Evolutionary conservation across 148 eudicot species (phyloP).

Genomic region (Chenopodium album): DNA sequence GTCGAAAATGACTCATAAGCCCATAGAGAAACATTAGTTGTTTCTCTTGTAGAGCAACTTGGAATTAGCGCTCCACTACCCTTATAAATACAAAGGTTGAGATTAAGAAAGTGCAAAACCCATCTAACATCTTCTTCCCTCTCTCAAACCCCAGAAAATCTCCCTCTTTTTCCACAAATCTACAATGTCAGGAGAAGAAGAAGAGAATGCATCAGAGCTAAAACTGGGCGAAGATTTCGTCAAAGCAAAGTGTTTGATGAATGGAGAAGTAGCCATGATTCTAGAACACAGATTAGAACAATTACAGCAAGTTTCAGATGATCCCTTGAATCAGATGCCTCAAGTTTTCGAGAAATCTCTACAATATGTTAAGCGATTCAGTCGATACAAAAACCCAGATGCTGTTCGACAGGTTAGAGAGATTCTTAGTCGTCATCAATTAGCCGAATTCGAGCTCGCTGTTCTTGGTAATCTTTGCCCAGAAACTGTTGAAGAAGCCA

Average conservation of each 20-base stretch:
- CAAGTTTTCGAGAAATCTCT: conserved; percentile 94
- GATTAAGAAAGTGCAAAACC: no score
- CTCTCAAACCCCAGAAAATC: background rate
- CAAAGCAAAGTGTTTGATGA: conserved; percentile 96
- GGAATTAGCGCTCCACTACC: no score
- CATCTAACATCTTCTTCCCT: no score
- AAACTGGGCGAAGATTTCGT: conserved; percentile 81
- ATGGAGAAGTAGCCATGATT: conserved; percentile 83
- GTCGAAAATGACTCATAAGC: no score
- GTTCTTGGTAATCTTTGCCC: conserved; percentile 96
- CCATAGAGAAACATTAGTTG: no score
- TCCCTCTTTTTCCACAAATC: no score
- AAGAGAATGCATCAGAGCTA: conserved; percentile 80
- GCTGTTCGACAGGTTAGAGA: conserved; percentile 90
- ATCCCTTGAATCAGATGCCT: conserved; percentile 72
- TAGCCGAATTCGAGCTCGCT: conserved; percentile 94
- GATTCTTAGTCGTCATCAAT: conserved; percentile 73
- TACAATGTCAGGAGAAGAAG: conserved; percentile 67
- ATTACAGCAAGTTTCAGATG: conserved; percentile 76
- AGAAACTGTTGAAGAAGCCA: conserved; percentile 92
- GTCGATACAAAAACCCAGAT: conserved; percentile 89
- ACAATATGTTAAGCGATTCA: conserved; percentile 90
- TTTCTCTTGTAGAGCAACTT: no score
- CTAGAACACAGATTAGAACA: conserved; percentile 83
- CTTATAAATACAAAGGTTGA: no score